Percentiles rank a stretch among this genome's conserved stretches.
phyloP scores from a whole-genome alignment of 805 yeast genomes.

The Schwanniomyces polymorphus region DNA sequence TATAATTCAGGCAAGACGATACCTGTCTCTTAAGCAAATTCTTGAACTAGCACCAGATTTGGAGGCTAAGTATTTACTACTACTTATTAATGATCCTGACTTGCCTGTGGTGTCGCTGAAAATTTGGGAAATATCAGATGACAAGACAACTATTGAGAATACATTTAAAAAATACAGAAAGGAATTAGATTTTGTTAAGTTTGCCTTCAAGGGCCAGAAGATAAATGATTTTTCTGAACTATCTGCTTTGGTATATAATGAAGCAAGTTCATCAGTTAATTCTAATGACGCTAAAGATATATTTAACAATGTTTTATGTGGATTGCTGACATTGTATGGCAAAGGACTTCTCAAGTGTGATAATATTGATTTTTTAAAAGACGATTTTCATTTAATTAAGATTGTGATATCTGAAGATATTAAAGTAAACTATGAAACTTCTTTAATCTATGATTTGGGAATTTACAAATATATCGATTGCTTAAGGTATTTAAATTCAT shows the following conservation, averaged over 20 bases:
- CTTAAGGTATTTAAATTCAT: slow-evolving; percentile 11
- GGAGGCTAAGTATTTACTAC: slow-evolving; percentile 6
- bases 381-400: slow-evolving; percentile 3
- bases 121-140: slow-evolving; percentile 6
- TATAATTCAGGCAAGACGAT: slow-evolving; percentile 23
- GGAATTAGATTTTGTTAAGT: slow-evolving; percentile 8
- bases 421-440: slow-evolving; percentile 18
- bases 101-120: slow-evolving; percentile 3
- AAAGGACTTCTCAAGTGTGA: slow-evolving; percentile 1
- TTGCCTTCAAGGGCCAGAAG: neutral
- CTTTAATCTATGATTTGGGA: slow-evolving; percentile 13
- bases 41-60: slow-evolving; percentile 13
- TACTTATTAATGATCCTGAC: slow-evolving; percentile 10
- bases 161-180: neutral
- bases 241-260: slow-evolving; percentile 6
- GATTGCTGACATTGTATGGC: slow-evolving; percentile 4
- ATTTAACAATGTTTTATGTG: slow-evolving; percentile 1
- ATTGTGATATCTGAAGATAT: slow-evolving; percentile 11
- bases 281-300: neutral
- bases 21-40: slow-evolving; percentile 18
- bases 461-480: slow-evolving; percentile 16
- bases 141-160: neutral
- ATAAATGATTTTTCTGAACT: slow-evolving; percentile 8
- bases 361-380: neutral
- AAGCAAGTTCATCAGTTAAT: neutral